Evolutionary conservation across 1,284 basidiomycete species (phyloP).

Genomic region (Wolfiporia cocos): DNA sequence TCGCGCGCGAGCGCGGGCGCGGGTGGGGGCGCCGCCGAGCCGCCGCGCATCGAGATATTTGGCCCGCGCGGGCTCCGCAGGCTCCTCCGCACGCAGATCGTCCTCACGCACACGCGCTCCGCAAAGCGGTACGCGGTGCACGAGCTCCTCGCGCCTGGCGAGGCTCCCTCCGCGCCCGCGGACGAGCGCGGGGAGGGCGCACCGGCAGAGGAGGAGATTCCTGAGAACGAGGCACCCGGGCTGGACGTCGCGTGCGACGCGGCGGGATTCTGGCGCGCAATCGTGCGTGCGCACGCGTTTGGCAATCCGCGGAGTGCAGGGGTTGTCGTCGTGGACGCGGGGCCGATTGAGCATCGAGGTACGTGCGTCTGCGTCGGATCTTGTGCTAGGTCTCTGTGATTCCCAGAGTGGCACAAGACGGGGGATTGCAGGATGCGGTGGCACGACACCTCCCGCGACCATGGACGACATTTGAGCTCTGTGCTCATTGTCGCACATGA

Average conservation of each 20-base stretch:
- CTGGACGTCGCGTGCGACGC: conserved; percentile 53
- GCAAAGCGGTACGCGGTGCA: conserved; percentile 74
- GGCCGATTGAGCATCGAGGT: conserved; percentile 82
- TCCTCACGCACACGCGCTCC: conserved; percentile 62
- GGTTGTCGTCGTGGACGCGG: conserved; percentile 65
- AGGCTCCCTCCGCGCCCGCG: conserved; percentile 43
- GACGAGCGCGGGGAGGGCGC: neutral
- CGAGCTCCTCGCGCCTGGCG: conserved; percentile 62
- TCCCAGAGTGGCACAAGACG: too few species aligned
- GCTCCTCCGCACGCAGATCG: conserved; percentile 70
- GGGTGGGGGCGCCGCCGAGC: conserved; percentile 3
- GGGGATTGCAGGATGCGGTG: neutral
- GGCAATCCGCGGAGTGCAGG: conserved; percentile 21
- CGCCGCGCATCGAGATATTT: conserved; percentile 68
- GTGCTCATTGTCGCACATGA: too few species aligned
- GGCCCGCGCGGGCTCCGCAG: conserved; percentile 80
- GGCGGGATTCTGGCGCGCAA: conserved; percentile 67
- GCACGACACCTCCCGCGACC: too few species aligned
- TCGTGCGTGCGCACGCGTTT: conserved; percentile 30
- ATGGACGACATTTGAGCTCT: too few species aligned
- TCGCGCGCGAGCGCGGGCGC: conserved; percentile 1
- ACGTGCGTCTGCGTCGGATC: conserved; percentile 14
- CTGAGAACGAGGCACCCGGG: conserved; percentile 67
- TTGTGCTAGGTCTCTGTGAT: neutral
- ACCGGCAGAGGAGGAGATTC: conserved; percentile 30